These are phyloP conservation scores for Solanum hybrid DNA, from an alignment of 305 asterid genomes.

Conservation along the genomic window DNA sequence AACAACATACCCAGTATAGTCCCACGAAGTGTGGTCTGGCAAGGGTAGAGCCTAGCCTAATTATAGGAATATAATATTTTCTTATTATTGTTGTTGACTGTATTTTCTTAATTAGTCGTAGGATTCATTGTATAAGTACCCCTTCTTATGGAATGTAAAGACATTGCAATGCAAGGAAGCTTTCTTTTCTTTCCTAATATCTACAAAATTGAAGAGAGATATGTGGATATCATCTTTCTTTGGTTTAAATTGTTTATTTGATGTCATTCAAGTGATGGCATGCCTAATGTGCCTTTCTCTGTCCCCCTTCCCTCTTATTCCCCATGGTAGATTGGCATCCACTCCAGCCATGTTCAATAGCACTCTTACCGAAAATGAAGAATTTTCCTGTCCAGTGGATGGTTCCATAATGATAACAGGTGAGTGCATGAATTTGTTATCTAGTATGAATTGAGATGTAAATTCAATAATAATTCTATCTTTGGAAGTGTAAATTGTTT, in stretches of 20 bases:
- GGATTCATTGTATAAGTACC: background rate
- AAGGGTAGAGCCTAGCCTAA: background rate
- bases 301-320: background rate
- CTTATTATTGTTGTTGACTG: background rate
- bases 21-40: background rate
- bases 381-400: slow-evolving; percentile 73
- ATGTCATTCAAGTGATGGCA: background rate
- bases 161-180: background rate
- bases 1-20: background rate
- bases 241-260: background rate
- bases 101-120: background rate
- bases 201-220: background rate
- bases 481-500: background rate
- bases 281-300: background rate
- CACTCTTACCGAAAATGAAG: slow-evolving; percentile 65
- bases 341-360: slow-evolving; percentile 98
- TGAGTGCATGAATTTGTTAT: slow-evolving; percentile 14
- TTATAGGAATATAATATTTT: background rate
- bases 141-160: background rate
- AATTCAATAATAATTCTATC: background rate
- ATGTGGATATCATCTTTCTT: background rate
- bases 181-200: background rate
- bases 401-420: slow-evolving; percentile 98
- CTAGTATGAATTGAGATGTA: background rate
- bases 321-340: slow-evolving; percentile 69